Evolutionary conservation across 345 rosid genomes (phyloP).

Genomic region (Acer yangbiense): DNA sequence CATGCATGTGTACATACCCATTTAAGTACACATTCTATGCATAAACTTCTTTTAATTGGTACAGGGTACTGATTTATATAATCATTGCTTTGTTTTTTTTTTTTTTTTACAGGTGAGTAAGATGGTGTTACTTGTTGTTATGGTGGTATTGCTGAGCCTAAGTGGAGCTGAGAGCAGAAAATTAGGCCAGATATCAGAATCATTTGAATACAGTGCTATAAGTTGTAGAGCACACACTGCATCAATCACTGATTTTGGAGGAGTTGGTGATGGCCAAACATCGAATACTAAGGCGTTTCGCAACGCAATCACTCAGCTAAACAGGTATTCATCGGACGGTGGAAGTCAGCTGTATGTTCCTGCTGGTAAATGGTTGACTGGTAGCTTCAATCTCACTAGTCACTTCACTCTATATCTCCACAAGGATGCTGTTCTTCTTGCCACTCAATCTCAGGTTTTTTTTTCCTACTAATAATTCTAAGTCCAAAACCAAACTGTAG

Average conservation of each 20-base stretch:
- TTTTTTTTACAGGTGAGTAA: conserved; percentile 28
- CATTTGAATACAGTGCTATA: conserved; percentile 70
- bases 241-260: conserved; percentile 84
- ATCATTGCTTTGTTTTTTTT: neutral
- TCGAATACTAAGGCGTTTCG: conserved; percentile 83
- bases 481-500: neutral
- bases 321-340: conserved; percentile 54
- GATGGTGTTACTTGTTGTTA: conserved; percentile 21
- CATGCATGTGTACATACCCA: neutral
- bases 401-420: conserved; percentile 91
- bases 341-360: conserved; percentile 84
- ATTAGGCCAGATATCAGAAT: conserved; percentile 22
- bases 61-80: neutral
- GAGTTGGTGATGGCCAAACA: conserved; percentile 78
- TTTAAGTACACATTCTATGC: neutral
- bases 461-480: neutral
- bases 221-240: conserved; percentile 82
- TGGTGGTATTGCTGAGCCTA: conserved; percentile 22
- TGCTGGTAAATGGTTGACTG: conserved; percentile 85
- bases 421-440: conserved; percentile 78
- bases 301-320: conserved; percentile 58
- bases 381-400: conserved; percentile 75
- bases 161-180: conserved; percentile 48
- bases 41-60: neutral
- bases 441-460: conserved; percentile 58